Conservation (phyloP, 2,329 filamentous ascomycete species). For the Pezicula carpinea region DNA sequence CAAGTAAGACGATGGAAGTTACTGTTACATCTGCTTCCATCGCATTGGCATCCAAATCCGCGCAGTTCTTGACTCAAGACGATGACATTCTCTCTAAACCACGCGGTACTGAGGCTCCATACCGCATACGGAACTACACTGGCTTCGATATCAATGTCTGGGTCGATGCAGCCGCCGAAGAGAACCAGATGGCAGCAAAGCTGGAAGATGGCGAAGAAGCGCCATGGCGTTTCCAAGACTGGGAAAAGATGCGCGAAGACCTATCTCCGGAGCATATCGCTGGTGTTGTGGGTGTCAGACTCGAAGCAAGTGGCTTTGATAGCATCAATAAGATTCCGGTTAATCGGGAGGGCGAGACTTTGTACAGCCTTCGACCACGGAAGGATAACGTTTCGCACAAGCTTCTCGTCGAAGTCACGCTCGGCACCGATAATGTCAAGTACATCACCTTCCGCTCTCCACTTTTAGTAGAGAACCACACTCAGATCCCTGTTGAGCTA, state of each 20-base stretch:
- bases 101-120: constrained; percentile 84
- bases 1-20: constrained; percentile 85
- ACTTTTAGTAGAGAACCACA: constrained; percentile 89
- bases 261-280: constrained; percentile 78
- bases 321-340: constrained; percentile 82
- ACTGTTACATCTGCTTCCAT: constrained; percentile 93
- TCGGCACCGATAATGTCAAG: constrained; percentile 95
- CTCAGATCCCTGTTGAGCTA: constrained; percentile 90
- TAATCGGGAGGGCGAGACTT: constrained; percentile 87
- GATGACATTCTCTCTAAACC: constrained; percentile 93
- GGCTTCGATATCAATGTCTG: constrained; percentile 86
- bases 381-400: constrained; percentile 82
- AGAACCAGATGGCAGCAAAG: constrained; percentile 69
- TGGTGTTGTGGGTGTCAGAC: constrained; percentile 73
- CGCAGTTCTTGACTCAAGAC: constrained; percentile 81
- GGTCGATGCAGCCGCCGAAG: constrained; percentile 62
- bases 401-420: constrained; percentile 82
- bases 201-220: constrained; percentile 85
- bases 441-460: constrained; percentile 95
- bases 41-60: constrained; percentile 86
- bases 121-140: constrained; percentile 91
- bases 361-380: constrained; percentile 86
- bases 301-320: constrained; percentile 94
- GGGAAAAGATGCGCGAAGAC: constrained; percentile 92
- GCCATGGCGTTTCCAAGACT: constrained; percentile 96